Conservation (phyloP, 805 yeast species). For the Kodamaea laetipori region DNA sequence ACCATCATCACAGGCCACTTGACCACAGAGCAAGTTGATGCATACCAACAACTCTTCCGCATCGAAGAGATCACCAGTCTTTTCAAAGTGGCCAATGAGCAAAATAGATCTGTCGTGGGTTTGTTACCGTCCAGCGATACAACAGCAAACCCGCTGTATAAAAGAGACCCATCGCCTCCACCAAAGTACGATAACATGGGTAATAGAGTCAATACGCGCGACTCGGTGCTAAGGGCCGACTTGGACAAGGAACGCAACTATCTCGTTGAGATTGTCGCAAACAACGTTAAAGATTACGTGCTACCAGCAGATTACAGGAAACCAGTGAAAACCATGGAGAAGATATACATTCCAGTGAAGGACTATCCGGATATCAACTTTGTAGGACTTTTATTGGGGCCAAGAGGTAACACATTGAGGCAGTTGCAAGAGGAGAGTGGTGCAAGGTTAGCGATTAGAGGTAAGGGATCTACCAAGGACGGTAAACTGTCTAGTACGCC, state of each 20-base stretch:
- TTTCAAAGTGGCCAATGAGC: slow-evolving; percentile 40
- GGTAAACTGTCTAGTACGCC: slow-evolving; percentile 60
- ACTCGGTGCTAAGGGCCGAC: slow-evolving; percentile 57
- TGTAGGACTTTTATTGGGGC: slow-evolving; percentile 88
- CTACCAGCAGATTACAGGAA: slow-evolving; percentile 83
- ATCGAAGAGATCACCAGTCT: slow-evolving; percentile 76
- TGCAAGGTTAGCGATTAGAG: slow-evolving; percentile 87
- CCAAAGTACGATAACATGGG: slow-evolving; percentile 87
- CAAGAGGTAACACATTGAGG: slow-evolving; percentile 89
- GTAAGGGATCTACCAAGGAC: slow-evolving; percentile 93
- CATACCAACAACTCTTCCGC: slow-evolving; percentile 68
- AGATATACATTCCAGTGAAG: slow-evolving; percentile 78
- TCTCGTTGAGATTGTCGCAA: slow-evolving; percentile 73
- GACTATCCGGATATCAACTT: slow-evolving; percentile 92
- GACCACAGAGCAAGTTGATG: slow-evolving; percentile 73
- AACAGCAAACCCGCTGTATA: slow-evolving; percentile 35
- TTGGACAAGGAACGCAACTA: slow-evolving; percentile 79
- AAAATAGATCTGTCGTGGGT: slow-evolving; percentile 41
- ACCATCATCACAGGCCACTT: slow-evolving; percentile 46
- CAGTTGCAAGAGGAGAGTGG: slow-evolving; percentile 82
- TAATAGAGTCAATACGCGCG: slow-evolving; percentile 82
- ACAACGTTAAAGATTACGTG: slow-evolving; percentile 69
- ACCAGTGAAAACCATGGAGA: slow-evolving; percentile 69
- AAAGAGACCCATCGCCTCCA: slow-evolving; percentile 82
- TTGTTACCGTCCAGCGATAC: slow-evolving; percentile 46